Evolutionary conservation across 139 green algal genomes (phyloP), one percentile per base, ranked within the genome.

Genomic region (Coelastrella sp.): DNA sequence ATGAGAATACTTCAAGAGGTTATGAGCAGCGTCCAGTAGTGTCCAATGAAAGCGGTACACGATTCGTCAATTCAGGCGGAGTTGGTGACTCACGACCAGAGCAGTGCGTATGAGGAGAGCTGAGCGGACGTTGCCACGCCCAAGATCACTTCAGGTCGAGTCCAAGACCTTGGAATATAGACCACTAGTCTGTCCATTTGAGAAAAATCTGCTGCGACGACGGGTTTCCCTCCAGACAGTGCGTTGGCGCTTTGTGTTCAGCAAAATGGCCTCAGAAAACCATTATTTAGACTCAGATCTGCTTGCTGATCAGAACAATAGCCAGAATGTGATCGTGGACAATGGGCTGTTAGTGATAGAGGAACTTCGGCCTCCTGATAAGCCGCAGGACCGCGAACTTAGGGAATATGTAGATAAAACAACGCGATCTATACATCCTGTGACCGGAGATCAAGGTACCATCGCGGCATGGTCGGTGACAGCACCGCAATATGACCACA

Each of bases 361-460:
- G 21, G 62, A 69, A 23, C 30, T 69, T 15, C n/a, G 27, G 8
- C 62, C 27, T 25, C 62, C 62, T 40, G 62, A 69, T 40, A 69
- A 23, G 30, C 27, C 27, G 15, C 11, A 38, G 62, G 27, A 69
- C 6, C 27, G 30, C 19, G 30, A 69, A 30, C 30, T 69, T 1
- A 38, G 30, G 62, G 62, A 69, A 5, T 69, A 69, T 69, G 62
- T 69, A 69, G 30, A 69, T 41, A 40, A 69, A 41, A 4, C 2
- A 21, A 38, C 62, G 6, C 62, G 50, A 34, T 67, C 48, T 15
- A 66, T 81, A 21, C 40, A 81, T 19, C 73, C 73, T 51, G 48
- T 34, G 7, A 48, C 73, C 32, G 73, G 73, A 2, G 73, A 81
- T 51, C 73, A 81, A 81, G 73, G 73, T 67, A 38, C n/a, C n/a